Conservation (phyloP, 2,329 filamentous ascomycete genomes). For the Samsoniella hepiali region DNA sequence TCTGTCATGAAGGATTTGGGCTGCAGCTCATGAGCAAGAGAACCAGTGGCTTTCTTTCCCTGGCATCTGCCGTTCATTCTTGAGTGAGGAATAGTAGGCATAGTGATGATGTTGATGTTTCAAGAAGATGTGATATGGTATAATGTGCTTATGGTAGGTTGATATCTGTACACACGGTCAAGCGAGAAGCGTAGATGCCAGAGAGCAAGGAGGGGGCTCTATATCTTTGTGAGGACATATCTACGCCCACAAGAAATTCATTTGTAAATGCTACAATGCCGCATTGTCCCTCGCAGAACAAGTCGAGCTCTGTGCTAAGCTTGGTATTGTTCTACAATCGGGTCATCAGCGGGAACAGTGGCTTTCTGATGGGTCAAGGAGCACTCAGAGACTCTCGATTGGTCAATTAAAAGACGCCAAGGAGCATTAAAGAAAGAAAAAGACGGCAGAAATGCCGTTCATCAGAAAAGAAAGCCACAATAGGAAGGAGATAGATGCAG, state of each 20-base stretch:
- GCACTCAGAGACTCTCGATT: background rate
- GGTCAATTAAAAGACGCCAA: background rate
- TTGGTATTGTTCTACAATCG: constrained; percentile 26
- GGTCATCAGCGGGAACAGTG: constrained; percentile 13
- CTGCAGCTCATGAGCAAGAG: constrained; percentile 2
- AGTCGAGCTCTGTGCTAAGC: constrained; percentile 23
- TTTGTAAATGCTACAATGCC: constrained; percentile 28
- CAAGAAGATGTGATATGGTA: background rate
- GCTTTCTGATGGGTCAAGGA: constrained; percentile 16
- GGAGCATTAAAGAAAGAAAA: background rate
- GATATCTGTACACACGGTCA: background rate
- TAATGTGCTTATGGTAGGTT: background rate
- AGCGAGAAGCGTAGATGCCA: too few relatives aligned
- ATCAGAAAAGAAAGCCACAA: background rate
- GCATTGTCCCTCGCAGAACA: background rate
- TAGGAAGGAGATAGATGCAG: constrained; percentile 9
- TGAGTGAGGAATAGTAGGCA: constrained; percentile 1
- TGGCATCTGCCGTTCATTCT: background rate
- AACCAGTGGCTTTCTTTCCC: background rate
- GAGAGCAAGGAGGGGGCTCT: background rate
- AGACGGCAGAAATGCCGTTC: background rate
- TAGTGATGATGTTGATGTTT: background rate
- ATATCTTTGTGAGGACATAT: background rate
- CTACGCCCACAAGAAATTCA: background rate
- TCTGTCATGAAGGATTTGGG: background rate